Evolutionary conservation across 306 rosid species (phyloP).

Genomic region (Carpinus viminea): DNA sequence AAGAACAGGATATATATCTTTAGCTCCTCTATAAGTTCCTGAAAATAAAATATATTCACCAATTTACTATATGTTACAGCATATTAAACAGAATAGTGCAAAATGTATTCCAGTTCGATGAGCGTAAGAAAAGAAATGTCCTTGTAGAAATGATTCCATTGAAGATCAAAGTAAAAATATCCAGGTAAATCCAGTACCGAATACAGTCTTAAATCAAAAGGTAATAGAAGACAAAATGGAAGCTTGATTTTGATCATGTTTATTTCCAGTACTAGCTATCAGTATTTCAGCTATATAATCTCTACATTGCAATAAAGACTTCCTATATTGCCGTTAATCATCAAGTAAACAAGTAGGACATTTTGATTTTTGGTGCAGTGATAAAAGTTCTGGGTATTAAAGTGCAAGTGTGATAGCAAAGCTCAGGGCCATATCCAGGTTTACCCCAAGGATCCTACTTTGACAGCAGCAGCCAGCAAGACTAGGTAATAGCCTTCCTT

Average conservation of each 20-base stretch:
- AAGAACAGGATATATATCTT: conserved; percentile 56
- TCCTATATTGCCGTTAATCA: neutral
- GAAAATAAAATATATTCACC: conserved; percentile 4
- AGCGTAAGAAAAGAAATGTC: neutral
- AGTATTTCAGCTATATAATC: neutral
- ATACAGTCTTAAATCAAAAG: neutral
- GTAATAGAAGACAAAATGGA: neutral
- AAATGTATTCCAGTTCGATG: neutral
- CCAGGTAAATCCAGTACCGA: neutral
- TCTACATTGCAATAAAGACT: neutral
- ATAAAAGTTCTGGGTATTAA: neutral
- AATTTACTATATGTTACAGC: neutral
- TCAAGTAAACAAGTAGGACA: neutral
- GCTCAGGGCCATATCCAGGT: neutral
- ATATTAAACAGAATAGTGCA: neutral
- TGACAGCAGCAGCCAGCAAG: neutral
- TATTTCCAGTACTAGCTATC: neutral
- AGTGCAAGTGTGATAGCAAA: neutral
- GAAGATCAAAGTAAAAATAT: conserved; percentile 1
- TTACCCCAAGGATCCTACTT: neutral
- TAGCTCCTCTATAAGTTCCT: conserved; percentile 65
- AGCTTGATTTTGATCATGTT: neutral
- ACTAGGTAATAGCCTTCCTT: neutral
- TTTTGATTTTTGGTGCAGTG: neutral
- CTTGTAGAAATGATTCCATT: neutral